A percentile compares a stretch with the other conserved stretches of the same genome.
Conservation (phyloP, 805 yeast genomes). For the Saccharomycopsis olivae region DNA sequence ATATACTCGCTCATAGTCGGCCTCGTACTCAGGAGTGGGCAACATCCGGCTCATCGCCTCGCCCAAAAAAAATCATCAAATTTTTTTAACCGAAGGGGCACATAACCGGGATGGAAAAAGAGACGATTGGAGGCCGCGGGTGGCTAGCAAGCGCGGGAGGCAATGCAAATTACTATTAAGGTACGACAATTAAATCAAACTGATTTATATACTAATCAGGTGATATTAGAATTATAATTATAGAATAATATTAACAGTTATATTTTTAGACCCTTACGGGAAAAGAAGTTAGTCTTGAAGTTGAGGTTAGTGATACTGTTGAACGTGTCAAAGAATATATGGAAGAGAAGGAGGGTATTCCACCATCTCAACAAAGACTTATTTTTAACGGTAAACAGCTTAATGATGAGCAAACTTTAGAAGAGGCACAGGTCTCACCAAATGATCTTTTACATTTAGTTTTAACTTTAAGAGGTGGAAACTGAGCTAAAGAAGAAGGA, state of each 20-base stretch:
- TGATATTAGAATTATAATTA: no score
- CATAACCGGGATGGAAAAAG: no score
- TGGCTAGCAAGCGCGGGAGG: no score
- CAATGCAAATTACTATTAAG: no score
- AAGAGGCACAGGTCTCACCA: constrained; percentile 63
- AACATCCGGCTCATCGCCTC: constrained; percentile 33
- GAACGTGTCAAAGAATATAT: constrained; percentile 77
- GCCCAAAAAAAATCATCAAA: no score
- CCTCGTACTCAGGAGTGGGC: constrained; percentile 61
- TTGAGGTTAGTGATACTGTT: constrained; percentile 30
- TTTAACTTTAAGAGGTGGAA: constrained; percentile 85
- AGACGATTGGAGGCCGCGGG: no score
- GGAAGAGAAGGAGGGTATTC: constrained; percentile 95
- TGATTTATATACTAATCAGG: no score
- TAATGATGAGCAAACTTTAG: constrained; percentile 68
- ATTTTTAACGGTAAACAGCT: constrained; percentile 86
- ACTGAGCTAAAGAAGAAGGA: no score
- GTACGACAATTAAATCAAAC: no score
- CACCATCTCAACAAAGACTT: constrained; percentile 90
- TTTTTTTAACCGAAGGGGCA: no score
- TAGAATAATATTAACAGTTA: no score
- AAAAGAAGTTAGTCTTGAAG: constrained; percentile 28
- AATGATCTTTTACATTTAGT: constrained; percentile 88
- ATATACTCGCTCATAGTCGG: constrained; percentile 66
- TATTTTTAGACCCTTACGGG: constrained; percentile 25